Conservation (phyloP, 139 green algal genomes). For the Chlorella sp. region DNA sequence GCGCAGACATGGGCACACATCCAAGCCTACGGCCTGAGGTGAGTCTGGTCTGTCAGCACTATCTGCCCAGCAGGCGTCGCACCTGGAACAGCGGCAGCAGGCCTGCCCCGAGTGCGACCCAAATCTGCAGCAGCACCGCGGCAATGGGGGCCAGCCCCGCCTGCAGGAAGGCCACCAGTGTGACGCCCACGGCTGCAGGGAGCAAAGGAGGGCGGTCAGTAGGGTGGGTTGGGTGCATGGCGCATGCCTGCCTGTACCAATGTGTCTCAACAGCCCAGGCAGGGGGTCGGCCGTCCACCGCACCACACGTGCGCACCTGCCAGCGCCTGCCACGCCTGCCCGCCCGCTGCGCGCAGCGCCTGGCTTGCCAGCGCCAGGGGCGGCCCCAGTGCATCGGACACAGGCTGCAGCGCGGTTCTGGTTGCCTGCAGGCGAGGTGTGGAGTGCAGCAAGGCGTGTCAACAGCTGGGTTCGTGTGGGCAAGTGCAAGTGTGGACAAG, state of each 20-base stretch:
- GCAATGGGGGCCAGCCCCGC: constrained; percentile 15
- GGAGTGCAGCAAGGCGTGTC: too few species aligned
- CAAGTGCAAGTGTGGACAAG: too few species aligned
- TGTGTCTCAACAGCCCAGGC: neutral
- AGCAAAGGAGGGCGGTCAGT: neutral
- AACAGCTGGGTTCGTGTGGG: too few species aligned
- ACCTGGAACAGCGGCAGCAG: constrained; percentile 19
- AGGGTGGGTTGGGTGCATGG: neutral
- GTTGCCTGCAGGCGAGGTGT: neutral
- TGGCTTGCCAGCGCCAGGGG: neutral
- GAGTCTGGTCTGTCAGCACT: too few species aligned
- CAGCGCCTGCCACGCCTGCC: constrained; percentile 8
- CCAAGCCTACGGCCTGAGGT: too few species aligned
- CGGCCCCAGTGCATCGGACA: constrained; percentile 16
- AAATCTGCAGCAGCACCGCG: constrained; percentile 7
- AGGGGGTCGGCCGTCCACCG: neutral
- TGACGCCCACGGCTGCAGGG: constrained; percentile 14
- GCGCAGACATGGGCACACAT: neutral
- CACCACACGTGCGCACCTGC: neutral
- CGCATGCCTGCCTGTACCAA: too few species aligned
- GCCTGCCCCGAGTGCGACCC: neutral
- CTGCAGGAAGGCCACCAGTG: neutral
- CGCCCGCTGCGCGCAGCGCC: neutral
- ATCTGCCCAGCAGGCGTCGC: too few species aligned
- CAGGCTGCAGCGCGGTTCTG: constrained; percentile 16